Evolutionary conservation across 2,329 filamentous ascomycete species (phyloP).

Genomic region (Penicillium sp.): DNA sequence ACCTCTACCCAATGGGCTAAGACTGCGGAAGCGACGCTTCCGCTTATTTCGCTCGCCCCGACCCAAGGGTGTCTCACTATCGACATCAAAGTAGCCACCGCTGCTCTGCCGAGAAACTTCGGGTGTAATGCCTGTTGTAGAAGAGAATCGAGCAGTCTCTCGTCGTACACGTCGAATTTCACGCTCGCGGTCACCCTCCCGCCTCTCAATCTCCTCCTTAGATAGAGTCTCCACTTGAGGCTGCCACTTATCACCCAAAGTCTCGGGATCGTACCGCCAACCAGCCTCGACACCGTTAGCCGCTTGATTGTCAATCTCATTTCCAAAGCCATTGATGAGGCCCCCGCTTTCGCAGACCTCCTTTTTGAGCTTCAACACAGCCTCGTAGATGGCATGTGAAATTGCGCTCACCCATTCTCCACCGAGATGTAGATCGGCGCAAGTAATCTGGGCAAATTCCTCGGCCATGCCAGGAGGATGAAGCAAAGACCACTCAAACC

Average conservation of each 20-base stretch:
- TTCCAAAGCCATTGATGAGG: constrained; percentile 69
- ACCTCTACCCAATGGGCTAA: constrained; percentile 77
- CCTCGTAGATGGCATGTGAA: constrained; percentile 96
- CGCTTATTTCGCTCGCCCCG: constrained; percentile 93
- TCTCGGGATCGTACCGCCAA: constrained; percentile 94
- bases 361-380: constrained; percentile 90
- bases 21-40: constrained; percentile 87
- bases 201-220: constrained; percentile 97
- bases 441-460: constrained; percentile 89
- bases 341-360: constrained; percentile 93
- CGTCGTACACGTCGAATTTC: constrained; percentile 84
- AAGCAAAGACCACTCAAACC: constrained; percentile 95
- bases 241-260: constrained; percentile 83
- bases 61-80: constrained; percentile 80
- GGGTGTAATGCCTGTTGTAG: constrained; percentile 79
- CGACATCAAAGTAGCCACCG: constrained; percentile 65
- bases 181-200: constrained; percentile 90
- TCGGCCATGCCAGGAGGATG: constrained; percentile 92
- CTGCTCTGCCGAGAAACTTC: constrained; percentile 67
- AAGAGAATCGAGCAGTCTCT: constrained; percentile 91
- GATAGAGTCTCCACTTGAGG: constrained; percentile 80
- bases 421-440: constrained; percentile 84
- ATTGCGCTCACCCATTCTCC: constrained; percentile 95
- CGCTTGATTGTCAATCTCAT: constrained; percentile 86
- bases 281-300: constrained; percentile 83